Conservation (phyloP, 257 asterid species). For the Nicotiana obtusifolia region DNA sequence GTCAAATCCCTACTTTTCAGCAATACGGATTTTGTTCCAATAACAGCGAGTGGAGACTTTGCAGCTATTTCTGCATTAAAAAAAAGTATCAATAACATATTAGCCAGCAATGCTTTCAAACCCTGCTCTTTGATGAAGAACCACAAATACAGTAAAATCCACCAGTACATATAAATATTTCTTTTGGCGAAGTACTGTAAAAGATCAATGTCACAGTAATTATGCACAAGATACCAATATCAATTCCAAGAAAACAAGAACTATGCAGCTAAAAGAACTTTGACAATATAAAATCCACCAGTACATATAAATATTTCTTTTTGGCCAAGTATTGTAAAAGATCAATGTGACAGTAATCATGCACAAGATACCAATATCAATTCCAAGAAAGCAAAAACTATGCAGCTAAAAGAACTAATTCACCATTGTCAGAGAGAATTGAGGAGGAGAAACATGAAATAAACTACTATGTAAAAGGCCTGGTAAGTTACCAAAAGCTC, state of each 20-base stretch:
- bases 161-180: too few species aligned
- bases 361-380: not conserved
- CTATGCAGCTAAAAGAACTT: not conserved
- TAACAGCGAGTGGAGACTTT: conserved; percentile 67
- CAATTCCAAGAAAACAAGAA: not conserved
- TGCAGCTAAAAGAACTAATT: not conserved
- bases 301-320: too few species aligned
- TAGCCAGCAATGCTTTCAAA: not conserved
- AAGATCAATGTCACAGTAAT: not conserved
- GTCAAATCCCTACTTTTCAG: conserved; percentile 56
- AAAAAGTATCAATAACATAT: not conserved
- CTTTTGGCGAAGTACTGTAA: too few species aligned
- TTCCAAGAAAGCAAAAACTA: not conserved
- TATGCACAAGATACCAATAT: not conserved
- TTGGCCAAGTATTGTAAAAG: too few species aligned
- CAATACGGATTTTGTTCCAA: conserved; percentile 77
- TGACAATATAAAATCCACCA: not conserved
- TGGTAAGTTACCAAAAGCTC: not conserved
- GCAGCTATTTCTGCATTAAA: conserved; percentile 48
- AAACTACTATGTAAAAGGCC: not conserved
- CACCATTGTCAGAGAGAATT: not conserved
- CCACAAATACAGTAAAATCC: not conserved
- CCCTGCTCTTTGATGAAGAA: not conserved
- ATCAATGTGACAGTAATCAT: not conserved
- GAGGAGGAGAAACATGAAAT: not conserved